Conservation (phyloP, 345 rosid genomes). For the Heritiera littoralis region DNA sequence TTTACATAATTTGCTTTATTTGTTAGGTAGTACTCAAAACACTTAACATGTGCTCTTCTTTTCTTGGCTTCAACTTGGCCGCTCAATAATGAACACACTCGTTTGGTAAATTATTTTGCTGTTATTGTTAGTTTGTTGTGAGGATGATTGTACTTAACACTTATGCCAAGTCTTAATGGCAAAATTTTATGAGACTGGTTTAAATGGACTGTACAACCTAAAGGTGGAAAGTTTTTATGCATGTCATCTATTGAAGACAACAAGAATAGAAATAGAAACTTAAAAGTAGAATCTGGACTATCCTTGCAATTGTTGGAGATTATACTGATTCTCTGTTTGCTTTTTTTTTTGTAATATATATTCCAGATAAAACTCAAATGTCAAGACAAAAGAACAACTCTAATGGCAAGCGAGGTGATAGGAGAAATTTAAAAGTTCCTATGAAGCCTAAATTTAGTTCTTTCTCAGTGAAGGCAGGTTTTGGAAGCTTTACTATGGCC, state of each 20-base stretch:
- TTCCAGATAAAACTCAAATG: constrained; percentile 58
- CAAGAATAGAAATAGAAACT: neutral
- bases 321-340: constrained; percentile 18
- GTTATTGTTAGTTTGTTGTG: neutral
- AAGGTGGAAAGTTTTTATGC: neutral
- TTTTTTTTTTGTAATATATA: constrained; percentile 20
- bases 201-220: neutral
- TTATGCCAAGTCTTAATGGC: neutral
- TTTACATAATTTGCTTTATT: neutral
- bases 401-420: constrained; percentile 68
- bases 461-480: constrained; percentile 43
- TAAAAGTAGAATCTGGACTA: neutral
- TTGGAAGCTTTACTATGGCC: constrained; percentile 46
- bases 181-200: neutral
- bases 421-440: constrained; percentile 58
- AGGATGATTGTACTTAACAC: neutral
- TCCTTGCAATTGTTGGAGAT: constrained; percentile 10
- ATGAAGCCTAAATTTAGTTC: constrained; percentile 48
- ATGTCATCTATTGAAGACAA: neutral
- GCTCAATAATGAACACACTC: neutral
- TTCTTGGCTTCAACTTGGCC: neutral
- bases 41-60: neutral
- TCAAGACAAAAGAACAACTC: constrained; percentile 54
- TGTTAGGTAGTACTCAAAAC: neutral
- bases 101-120: neutral